Base-by-base conservation (phyloP, 805 yeast genomes). In the Yueomyces sp. region DNA sequence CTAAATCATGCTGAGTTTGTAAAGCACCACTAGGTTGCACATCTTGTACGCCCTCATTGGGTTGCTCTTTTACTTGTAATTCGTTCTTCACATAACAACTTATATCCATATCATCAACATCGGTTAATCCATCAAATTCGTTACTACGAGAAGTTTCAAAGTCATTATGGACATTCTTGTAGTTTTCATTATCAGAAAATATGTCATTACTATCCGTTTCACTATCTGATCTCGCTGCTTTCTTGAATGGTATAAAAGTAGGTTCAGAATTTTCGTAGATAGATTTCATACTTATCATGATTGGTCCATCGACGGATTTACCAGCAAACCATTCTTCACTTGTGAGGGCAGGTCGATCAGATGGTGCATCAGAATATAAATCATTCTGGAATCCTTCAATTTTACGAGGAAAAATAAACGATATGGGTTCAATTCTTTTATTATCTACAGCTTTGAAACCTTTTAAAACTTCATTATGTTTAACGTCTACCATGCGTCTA, bases 401-500 rank as follows among this genome's bases (percentile, higher is more conserved):
- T 61, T 86, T 82, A 69, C 97, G 78, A 51, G 98, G 99, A 45
- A 90, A 95, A 52, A 78, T 76, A 60, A 90, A 92, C 3, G 95
- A 84, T 43, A 92, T 73, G 12, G 96, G 96, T 68, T 92, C 97
- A 52, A 92, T 77, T 28, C 75, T 65, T 42, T 74, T 70, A 64
- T 92, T 97, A 52, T 80, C 81, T 31, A 85, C 84, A n/a, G 94
- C 79, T 68, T 92, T 92, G 69, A 72, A 92, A 39, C 82, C 76
- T 55, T 77, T 78, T 45, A 85, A 70, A 37, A 92, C 78, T 64
- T 92, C 98, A 59, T 86, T 88, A 36, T 85, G 92, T 49, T 76
- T 75, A 37, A 86, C 74, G 52, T 81, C 80, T 8, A 88, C 88
- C 19, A 76, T 70, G 51, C 85, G 72, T 60, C 86, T 86, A 42